Base-by-base conservation (phyloP, 129 eudicot species). In the Saussurea involucrata region DNA sequence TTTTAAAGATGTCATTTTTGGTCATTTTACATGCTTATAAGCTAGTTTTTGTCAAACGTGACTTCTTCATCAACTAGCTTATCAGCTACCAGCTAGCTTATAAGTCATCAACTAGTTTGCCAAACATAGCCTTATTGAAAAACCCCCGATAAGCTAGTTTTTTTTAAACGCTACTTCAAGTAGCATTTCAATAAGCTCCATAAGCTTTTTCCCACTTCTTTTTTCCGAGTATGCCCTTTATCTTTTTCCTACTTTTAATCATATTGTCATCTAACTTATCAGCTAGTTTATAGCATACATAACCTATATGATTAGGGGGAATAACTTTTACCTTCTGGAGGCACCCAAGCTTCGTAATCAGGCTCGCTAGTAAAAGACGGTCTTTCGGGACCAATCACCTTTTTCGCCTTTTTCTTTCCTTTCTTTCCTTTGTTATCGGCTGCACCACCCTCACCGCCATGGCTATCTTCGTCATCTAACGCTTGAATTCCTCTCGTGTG, bases 311-410 rank as follows among this genome's bases (percentile, higher is more conserved):
- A 28, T 42, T 42, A 76, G 31, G 8, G 29, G 37, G 64, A 60
- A 17, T 3, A 37, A 24, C 37, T 73, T 88, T 73, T 88, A 92
- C 98, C 99, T 92, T 89, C 74, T 22, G 99, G 97, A 71, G 99
- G 99, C 58, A 92, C 97, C 99, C 99, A 95, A 34, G 97, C 22
- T 66, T 85, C 87, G n/a, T 76, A 82, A 53, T 86, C 91, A 4
- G 87, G 15, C 72, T 82, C 89, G 21, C 66, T 29, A 55, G 86
- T 76, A 82, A 86, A 92, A 1, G 89, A 53, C 5, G 99, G 99
- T 68, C 28, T 88, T 76, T 83, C 96, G 6, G 98, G 98, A 63
- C 97, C 98, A 6, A 89, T 79, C 21, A 87, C 90, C 69, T 82
- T 86, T 80, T 85, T 95, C 17, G 88, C 75, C 79, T 71, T 87